phyloP scores from a whole-genome alignment of 2,329 filamentous ascomycete genomes.

The Arachnopeziza araneosa region DNA sequence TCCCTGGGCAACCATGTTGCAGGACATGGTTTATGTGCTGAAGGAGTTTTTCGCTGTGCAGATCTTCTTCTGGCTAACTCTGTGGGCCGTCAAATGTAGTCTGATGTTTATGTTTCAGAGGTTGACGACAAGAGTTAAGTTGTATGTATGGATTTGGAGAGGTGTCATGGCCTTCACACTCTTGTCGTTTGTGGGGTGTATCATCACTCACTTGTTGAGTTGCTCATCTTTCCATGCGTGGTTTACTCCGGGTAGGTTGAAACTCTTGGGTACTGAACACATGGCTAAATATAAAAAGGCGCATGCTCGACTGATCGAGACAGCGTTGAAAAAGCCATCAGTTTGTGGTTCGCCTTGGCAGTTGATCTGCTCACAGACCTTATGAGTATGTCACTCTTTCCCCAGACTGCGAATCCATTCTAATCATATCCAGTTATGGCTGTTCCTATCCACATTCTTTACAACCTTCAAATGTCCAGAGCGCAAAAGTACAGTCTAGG shows the following conservation, averaged over 20 bases:
- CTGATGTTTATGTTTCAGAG: slow-evolving; percentile 36
- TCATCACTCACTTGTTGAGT: slow-evolving; percentile 9
- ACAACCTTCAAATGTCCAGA: slow-evolving; percentile 10
- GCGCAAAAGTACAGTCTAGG: slow-evolving; percentile 12
- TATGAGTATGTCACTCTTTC: slow-evolving; percentile 10
- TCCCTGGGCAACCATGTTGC: slow-evolving; percentile 27
- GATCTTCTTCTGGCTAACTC: slow-evolving; percentile 34
- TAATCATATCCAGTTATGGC: slow-evolving; percentile 12
- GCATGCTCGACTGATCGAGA: slow-evolving; percentile 9
- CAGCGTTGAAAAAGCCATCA: slow-evolving; percentile 12
- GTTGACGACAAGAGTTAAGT: slow-evolving; percentile 30
- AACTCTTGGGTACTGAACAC: background rate
- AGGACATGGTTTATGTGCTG: slow-evolving; percentile 30
- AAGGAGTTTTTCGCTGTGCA: slow-evolving; percentile 36
- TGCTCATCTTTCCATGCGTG: slow-evolving; percentile 33
- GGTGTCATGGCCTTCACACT: slow-evolving; percentile 30
- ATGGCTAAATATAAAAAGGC: background rate
- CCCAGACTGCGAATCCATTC: background rate
- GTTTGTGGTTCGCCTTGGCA: slow-evolving; percentile 14
- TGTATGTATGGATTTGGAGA: slow-evolving; percentile 35
- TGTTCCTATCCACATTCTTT: slow-evolving; percentile 14
- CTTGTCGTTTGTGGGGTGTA: slow-evolving; percentile 25
- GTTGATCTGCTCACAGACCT: slow-evolving; percentile 17
- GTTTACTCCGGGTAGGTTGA: slow-evolving; percentile 25
- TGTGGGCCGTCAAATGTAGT: slow-evolving; percentile 37